phyloP scores from a whole-genome alignment of 2,329 filamentous ascomycete species.

The Aureobasidium sp. region DNA sequence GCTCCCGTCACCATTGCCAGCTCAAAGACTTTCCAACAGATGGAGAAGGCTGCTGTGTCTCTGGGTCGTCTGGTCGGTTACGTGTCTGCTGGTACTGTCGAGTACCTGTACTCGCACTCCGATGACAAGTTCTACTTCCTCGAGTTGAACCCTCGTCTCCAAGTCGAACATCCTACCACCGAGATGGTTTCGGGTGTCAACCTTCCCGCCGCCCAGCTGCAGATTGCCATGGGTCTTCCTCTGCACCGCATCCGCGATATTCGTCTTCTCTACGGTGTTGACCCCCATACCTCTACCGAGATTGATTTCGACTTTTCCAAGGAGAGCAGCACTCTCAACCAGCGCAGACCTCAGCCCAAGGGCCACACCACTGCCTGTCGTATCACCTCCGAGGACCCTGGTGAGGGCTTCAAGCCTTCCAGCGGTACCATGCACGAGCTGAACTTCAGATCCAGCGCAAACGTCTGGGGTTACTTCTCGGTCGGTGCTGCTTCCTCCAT shows the following conservation, averaged over 20 bases:
- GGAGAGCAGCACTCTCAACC: constrained; percentile 71
- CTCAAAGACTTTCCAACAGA: constrained; percentile 77
- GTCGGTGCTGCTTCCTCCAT: constrained; percentile 94
- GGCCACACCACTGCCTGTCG: constrained; percentile 97
- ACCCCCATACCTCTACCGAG: constrained; percentile 74
- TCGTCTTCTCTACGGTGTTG: constrained; percentile 87
- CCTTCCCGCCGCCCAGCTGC: constrained; percentile 90
- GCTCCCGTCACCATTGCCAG: constrained; percentile 95
- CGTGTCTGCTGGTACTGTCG: constrained; percentile 95
- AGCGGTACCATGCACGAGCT: constrained; percentile 98
- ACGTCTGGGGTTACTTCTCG: constrained; percentile 99
- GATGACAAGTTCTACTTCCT: constrained; percentile 99
- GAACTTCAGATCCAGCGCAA: constrained; percentile 97
- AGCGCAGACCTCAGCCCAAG: constrained; percentile 86
- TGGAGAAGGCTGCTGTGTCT: constrained; percentile 94
- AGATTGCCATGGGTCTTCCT: constrained; percentile 97
- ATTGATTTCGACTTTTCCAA: constrained; percentile 97
- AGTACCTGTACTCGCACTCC: constrained; percentile 95
- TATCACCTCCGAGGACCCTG: constrained; percentile 97
- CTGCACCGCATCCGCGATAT: constrained; percentile 95
- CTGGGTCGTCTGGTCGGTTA: constrained; percentile 92
- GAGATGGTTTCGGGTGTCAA: constrained; percentile 99
- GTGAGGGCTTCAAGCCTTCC: constrained; percentile 98
- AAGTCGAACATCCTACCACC: constrained; percentile 98
- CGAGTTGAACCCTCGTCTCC: constrained; percentile 95